Evolutionary conservation across 1,284 basidiomycete genomes (phyloP).

Genomic region (Kwoniella shivajii): DNA sequence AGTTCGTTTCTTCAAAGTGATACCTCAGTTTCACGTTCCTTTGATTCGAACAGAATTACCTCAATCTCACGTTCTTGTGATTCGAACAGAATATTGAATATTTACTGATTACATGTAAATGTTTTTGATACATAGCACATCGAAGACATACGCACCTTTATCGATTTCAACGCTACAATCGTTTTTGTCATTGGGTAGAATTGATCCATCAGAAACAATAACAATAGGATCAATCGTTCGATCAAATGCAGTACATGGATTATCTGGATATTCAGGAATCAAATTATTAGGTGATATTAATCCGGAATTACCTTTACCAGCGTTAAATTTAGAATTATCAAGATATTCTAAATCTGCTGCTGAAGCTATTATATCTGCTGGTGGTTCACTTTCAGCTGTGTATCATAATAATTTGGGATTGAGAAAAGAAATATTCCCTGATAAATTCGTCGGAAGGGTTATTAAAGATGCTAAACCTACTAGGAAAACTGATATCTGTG

Average conservation of each 20-base stretch:
- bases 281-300: conserved; percentile 83
- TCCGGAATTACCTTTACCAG: conserved; percentile 54
- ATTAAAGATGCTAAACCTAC: conserved; percentile 74
- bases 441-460: conserved; percentile 59
- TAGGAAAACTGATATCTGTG: conserved; percentile 80
- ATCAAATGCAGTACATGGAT: conserved; percentile 84
- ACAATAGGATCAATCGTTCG: conserved; percentile 81
- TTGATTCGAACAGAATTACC: neutral
- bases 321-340: conserved; percentile 80
- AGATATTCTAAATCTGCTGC: conserved; percentile 86
- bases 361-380: conserved; percentile 74
- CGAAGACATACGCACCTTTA: conserved; percentile 75
- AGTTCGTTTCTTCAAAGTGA: conserved; percentile 48
- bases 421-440: conserved; percentile 71
- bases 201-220: conserved; percentile 79
- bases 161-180: conserved; percentile 85
- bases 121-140: conserved; percentile 58
- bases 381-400: conserved; percentile 84
- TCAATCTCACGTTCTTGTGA: too few species aligned
- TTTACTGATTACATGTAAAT: neutral
- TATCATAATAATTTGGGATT: conserved; percentile 89
- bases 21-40: neutral
- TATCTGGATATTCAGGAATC: conserved; percentile 73
- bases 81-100: neutral
- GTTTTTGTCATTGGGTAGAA: conserved; percentile 84